phyloP scores from a whole-genome alignment of 1,284 basidiomycete species.

The Sanghuangporus sanghuang region DNA sequence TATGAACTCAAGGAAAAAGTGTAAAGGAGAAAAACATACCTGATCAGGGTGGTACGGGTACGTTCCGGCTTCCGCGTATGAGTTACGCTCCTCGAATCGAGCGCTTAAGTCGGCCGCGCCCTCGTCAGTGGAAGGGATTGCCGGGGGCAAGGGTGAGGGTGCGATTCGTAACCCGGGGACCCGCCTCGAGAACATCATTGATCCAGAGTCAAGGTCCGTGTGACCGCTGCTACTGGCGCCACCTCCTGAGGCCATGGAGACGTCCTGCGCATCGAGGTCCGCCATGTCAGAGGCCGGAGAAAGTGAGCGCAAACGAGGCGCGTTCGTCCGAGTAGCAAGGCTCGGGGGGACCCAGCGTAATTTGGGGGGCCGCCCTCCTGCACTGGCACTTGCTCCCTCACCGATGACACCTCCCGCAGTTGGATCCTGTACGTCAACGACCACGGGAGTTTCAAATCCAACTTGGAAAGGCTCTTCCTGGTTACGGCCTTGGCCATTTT shows the following conservation, averaged over 20 bases:
- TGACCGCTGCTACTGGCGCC: neutral
- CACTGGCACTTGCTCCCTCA: neutral
- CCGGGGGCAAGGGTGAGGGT: slow-evolving; percentile 24
- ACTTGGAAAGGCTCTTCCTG: slow-evolving; percentile 32
- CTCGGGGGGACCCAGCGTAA: slow-evolving; percentile 41
- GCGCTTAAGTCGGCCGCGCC: slow-evolving; percentile 13
- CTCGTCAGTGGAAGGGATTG: slow-evolving; percentile 18
- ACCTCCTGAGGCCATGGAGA: neutral
- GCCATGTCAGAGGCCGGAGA: slow-evolving; percentile 18
- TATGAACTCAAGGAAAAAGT: neutral
- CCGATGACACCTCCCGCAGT: neutral
- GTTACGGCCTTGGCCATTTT: slow-evolving; percentile 12
- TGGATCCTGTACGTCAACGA: slow-evolving; percentile 36
- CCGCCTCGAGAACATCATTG: slow-evolving; percentile 8
- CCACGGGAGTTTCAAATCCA: slow-evolving; percentile 41
- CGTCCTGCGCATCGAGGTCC: slow-evolving; percentile 28
- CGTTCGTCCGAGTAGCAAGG: slow-evolving; percentile 28
- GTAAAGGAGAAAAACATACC: slow-evolving; percentile 23
- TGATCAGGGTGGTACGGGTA: slow-evolving; percentile 33
- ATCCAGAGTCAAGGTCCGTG: neutral
- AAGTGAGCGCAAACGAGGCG: slow-evolving; percentile 19
- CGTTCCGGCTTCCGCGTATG: slow-evolving; percentile 22
- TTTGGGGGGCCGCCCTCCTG: slow-evolving; percentile 30
- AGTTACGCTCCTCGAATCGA: slow-evolving; percentile 23
- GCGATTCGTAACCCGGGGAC: slow-evolving; percentile 7